Base-by-base conservation (phyloP, 345 rosid species). In the Carallia brachiata region DNA sequence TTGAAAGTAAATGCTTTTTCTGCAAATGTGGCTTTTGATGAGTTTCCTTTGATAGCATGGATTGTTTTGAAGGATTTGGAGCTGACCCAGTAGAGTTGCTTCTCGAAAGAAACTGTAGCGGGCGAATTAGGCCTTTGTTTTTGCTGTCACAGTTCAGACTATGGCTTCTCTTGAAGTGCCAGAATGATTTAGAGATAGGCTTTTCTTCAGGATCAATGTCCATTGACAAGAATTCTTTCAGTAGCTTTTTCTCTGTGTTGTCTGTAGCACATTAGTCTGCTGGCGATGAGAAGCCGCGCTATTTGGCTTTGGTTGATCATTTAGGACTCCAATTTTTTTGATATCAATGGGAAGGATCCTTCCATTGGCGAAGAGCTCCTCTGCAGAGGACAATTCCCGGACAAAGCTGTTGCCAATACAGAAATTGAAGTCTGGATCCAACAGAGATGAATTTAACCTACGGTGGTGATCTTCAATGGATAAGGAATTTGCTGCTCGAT, bases 81-180 rank as follows among this genome's bases (percentile, higher is more conserved):
- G 84, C 83, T 12, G 95, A 90, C 60, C 96, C 95, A 23, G 98
- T 90, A 40, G 98, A 93, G 72, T 91, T 83, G 77, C 97, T 91
- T 53, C 98, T 75, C 16, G 97, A 78, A 40, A 90, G 90, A 72
- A 91, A 89, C 52, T 85, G 87, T 18, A 90, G 65, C 1, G 96
- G 84, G 19, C 87, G 82, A 68, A 93, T 86, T 32, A 91, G 75
- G 28, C 91, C 76, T 68, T 77, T 86, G 73, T 85, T 76, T 80
- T 84, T 65, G 36, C 83, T 80, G 7, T 89, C 96, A 59, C 87
- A 85, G 72, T 90, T 89, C 32, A 89, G 84, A 70, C 98, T 93
- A 66, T 78, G 85, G 84, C 97, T 90, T 81, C 96, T 85, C 76
- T 85, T 88, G 84, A 93, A 85, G 66, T 89, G 88, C 90, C 91